Percentiles rank a stretch among this genome's conserved stretches.
phyloP scores from a whole-genome alignment of 2,329 filamentous ascomycete species.

The Elsinoe fawcettii region DNA sequence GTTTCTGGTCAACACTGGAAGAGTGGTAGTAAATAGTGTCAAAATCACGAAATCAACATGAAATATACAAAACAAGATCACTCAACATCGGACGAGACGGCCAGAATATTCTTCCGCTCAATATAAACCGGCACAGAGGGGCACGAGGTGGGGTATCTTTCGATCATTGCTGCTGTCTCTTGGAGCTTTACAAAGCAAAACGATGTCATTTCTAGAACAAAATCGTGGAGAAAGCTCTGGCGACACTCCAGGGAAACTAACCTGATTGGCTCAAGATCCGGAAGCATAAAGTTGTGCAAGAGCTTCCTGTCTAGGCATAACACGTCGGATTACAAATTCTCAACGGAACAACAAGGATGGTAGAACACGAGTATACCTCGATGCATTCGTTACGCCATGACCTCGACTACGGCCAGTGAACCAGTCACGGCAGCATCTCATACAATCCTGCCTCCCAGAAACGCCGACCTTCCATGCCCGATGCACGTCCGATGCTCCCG shows the following conservation, averaged over 20 bases:
- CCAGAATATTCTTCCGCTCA: neutral
- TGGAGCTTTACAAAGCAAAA: neutral
- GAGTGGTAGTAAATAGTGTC: too few species aligned
- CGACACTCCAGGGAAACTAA: neutral
- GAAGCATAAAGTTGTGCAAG: neutral
- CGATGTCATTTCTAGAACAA: neutral
- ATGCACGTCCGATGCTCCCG: neutral
- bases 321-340: neutral
- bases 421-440: slow-evolving; percentile 5
- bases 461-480: neutral
- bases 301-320: neutral
- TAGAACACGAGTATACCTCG: neutral
- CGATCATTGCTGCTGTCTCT: neutral
- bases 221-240: neutral
- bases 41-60: neutral
- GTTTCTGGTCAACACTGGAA: neutral
- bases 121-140: neutral
- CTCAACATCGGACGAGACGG: neutral
- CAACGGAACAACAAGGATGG: neutral
- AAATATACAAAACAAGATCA: neutral
- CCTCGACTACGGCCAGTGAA: neutral
- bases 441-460: neutral
- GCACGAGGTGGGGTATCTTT: neutral
- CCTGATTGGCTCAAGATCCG: neutral
- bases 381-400: slow-evolving; percentile 3